phyloP scores from a whole-genome alignment of 139 green algal species.

The Chlorella sp. region DNA sequence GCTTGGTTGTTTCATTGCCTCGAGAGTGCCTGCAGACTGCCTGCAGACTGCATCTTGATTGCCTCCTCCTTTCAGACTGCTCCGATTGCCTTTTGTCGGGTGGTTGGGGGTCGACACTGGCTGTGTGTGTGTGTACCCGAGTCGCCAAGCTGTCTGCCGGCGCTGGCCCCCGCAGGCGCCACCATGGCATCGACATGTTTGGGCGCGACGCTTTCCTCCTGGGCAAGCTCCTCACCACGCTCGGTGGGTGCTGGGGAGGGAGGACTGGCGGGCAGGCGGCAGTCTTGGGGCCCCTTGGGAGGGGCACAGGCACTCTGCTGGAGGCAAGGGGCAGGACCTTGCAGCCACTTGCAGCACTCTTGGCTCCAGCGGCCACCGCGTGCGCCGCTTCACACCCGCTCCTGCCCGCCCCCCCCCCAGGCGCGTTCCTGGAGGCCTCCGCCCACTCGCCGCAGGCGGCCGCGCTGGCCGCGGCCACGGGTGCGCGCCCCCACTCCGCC shows the following conservation, averaged over 20 bases:
- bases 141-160: too few relatives aligned
- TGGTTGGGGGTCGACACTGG: too few relatives aligned
- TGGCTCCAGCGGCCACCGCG: not conserved
- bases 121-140: too few relatives aligned
- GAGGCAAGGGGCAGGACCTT: not conserved
- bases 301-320: not conserved
- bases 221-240: slow-evolving; percentile 67
- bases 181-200: slow-evolving; percentile 85
- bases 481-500: too few relatives aligned
- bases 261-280: not conserved
- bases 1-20: too few relatives aligned
- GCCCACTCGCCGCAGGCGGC: slow-evolving; percentile 9
- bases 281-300: too few relatives aligned
- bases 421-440: slow-evolving; percentile 14
- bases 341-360: not conserved
- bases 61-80: too few relatives aligned
- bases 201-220: slow-evolving; percentile 71
- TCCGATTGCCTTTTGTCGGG: too few relatives aligned
- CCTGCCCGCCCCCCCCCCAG: too few relatives aligned
- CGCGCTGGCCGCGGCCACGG: slow-evolving; percentile 21
- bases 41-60: too few relatives aligned
- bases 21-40: too few relatives aligned
- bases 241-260: slow-evolving; percentile 19
- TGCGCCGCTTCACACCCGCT: not conserved
- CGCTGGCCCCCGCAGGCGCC: too few relatives aligned